phyloP scores from a whole-genome alignment of 2,329 filamentous ascomycete genomes.

The Nothophaeocryptopus gaeumannii region DNA sequence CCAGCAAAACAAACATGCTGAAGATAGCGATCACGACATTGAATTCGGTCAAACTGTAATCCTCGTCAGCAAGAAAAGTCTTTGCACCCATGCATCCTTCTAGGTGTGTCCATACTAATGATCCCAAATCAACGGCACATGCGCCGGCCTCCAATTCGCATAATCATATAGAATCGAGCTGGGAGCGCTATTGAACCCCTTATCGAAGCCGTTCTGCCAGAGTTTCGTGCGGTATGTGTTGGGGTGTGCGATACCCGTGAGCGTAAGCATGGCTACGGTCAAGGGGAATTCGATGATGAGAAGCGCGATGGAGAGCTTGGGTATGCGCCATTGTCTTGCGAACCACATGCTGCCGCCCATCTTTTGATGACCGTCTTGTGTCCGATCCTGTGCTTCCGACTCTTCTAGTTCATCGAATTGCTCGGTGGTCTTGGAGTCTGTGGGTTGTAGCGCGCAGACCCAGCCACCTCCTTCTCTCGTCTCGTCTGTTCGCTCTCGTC shows the following conservation, averaged over 20 bases:
- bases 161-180: conserved; percentile 67
- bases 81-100: background rate
- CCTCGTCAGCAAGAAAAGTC: conserved; percentile 8
- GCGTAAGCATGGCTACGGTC: conserved; percentile 63
- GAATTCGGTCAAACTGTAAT: conserved; percentile 65
- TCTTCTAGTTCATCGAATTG: too few species aligned
- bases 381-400: too few species aligned
- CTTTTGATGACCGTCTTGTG: too few species aligned
- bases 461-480: background rate
- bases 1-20: conserved; percentile 71
- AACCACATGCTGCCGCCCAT: conserved; percentile 5
- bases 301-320: conserved; percentile 53
- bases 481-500: background rate
- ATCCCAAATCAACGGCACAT: conserved; percentile 70
- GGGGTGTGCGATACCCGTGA: conserved; percentile 71
- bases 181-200: conserved; percentile 73
- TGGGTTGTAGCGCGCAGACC: background rate
- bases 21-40: conserved; percentile 75
- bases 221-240: conserved; percentile 68
- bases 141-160: conserved; percentile 64
- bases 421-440: background rate
- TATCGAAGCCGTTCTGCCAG: conserved; percentile 68
- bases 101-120: conserved; percentile 58
- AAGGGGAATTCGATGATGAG: conserved; percentile 65
- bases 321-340: conserved; percentile 54